Evolutionary conservation across 352 stramenopile genomes (phyloP), one percentile per base, ranked within the genome.

Genomic region (Pythium volutum): DNA sequence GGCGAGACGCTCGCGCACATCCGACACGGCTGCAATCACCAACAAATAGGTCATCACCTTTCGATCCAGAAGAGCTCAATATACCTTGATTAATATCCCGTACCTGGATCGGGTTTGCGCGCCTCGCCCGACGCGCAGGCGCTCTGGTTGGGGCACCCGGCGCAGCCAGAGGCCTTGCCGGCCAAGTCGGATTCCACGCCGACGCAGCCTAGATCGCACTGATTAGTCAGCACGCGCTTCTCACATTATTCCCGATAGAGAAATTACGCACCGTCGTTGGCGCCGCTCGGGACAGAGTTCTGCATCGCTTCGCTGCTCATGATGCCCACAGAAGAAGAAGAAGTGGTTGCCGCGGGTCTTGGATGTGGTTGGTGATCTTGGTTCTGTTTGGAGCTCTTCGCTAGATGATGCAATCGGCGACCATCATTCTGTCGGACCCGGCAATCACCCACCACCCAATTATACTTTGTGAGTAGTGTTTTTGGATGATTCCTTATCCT

Each of bases 81-180:
- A 20, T 45, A 22, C 39, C 6, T 45, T 20, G 39, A 14, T 23
- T 22, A n/a, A n/a, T n/a, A n/a, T n/a, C n/a, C 12, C 49, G 26
- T 36, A 87, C 75, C 73, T 48, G 93, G 88, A 64, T 98, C 93
- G 14, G 83, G 79, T 66, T 95, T 88, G 47, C 77, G 78, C 6
- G 87, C 84, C 23, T 93, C 89, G 6, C 97, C 97, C 0, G 94
- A 98, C 0, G 97, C 89, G 70, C 98, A 99, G 16, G 95, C 74
- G 16, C 67, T 79, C 76, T 99, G 95, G 73, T 99, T 99, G 29
- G 97, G 97, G 76, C 98, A 99, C 8, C 98, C 97, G 0, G 88
- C 93, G 66, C 98, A 99, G 45, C 94, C 89, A 10, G 77, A 80
- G 0, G 86, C 93, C 69, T 97, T 99, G 49, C 97, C 97, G 7